Evolutionary conservation across 2,329 filamentous ascomycete species (phyloP).

Genomic region (Apiospora malaysiana): DNA sequence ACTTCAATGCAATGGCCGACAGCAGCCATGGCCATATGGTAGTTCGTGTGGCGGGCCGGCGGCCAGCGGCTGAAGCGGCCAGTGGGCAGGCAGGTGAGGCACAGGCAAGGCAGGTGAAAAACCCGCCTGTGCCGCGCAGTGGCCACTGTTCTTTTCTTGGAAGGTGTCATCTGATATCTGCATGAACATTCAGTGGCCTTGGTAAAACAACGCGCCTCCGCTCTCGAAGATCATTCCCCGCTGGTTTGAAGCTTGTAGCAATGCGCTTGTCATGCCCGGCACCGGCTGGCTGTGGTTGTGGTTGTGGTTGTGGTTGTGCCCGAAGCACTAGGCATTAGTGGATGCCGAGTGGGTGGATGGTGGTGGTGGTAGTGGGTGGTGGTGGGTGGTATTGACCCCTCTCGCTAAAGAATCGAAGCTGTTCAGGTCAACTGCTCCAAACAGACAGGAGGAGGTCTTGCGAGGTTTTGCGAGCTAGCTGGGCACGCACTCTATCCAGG

Average conservation of each 20-base stretch:
- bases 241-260: slow-evolving; percentile 11
- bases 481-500: not conserved
- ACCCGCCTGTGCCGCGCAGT: not conserved
- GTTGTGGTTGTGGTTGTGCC: not conserved
- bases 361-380: not conserved
- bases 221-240: slow-evolving; percentile 7
- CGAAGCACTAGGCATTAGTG: not conserved
- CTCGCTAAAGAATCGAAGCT: not conserved
- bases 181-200: slow-evolving; percentile 14
- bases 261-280: not conserved
- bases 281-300: not conserved
- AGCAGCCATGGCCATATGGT: not conserved
- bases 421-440: not conserved
- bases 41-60: slow-evolving; percentile 10
- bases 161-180: slow-evolving; percentile 16
- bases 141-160: not conserved
- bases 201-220: slow-evolving; percentile 16
- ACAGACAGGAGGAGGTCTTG: not conserved
- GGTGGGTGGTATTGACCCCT: not conserved
- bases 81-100: not conserved
- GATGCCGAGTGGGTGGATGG: not conserved
- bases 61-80: slow-evolving; percentile 5
- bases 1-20: not conserved
- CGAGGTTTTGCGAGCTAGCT: not conserved
- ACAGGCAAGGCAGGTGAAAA: not conserved